These are phyloP conservation scores for Santalum album DNA, from an alignment of 164 flowering plant species.

Conservation along the genomic window DNA sequence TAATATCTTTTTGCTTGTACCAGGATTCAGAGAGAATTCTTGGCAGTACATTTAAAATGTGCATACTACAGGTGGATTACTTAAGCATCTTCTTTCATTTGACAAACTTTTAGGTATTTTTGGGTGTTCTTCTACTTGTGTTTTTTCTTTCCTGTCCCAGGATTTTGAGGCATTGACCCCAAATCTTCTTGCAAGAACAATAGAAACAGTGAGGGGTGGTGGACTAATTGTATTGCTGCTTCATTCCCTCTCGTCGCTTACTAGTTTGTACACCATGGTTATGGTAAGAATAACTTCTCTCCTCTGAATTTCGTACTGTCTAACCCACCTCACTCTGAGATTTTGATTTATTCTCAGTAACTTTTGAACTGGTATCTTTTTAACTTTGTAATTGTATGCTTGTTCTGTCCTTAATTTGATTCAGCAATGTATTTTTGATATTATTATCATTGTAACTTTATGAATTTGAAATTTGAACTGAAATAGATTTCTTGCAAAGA, in stretches of 20 bases:
- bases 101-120: no score
- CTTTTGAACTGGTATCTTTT: no score
- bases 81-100: background rate
- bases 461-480: no score
- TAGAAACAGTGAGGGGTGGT: conserved; percentile 97
- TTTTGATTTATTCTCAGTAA: no score
- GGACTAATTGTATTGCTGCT: conserved; percentile 78
- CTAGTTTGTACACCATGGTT: conserved; percentile 94
- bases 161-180: conserved; percentile 99
- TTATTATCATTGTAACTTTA: no score
- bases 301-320: no score
- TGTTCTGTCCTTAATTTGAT: no score
- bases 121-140: no score
- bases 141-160: conserved; percentile 22
- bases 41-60: conserved; percentile 95
- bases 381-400: no score
- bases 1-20: conserved; percentile 71
- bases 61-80: conserved; percentile 76
- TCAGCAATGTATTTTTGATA: no score
- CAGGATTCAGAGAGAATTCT: conserved; percentile 89
- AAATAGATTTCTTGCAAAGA: no score
- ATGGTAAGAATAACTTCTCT: conserved; percentile 54
- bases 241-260: conserved; percentile 71
- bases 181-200: conserved; percentile 93
- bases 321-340: no score